Evolutionary conservation across 768 basidiomycete species (phyloP).

Genomic region (Lactifluus subvellereus): DNA sequence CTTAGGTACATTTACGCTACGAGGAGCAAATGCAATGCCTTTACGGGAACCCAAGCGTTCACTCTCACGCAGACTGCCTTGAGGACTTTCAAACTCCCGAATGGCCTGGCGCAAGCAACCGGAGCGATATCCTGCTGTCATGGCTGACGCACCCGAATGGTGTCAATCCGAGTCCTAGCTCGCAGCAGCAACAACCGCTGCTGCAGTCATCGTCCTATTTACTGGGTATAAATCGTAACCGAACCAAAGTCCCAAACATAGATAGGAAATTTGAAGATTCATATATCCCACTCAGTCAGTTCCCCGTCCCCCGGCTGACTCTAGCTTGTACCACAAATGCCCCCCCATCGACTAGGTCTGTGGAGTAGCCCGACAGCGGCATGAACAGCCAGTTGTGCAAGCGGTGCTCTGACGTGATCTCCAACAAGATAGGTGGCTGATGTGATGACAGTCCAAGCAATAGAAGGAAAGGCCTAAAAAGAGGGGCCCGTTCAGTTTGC

Average conservation of each 20-base stretch:
- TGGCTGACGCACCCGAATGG: too few species aligned
- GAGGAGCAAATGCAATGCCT: not conserved
- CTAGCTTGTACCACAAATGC: too few species aligned
- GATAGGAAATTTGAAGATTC: too few species aligned
- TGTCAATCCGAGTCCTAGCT: not conserved
- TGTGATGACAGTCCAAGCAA: conserved; percentile 57
- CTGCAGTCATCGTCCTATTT: not conserved
- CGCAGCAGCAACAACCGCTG: not conserved
- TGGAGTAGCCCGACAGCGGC: conserved; percentile 37
- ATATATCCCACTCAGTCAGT: too few species aligned
- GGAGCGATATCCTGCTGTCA: not conserved
- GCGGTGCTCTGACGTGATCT: conserved; percentile 41
- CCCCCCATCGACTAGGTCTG: not conserved
- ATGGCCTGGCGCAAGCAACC: too few species aligned
- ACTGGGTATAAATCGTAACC: too few species aligned
- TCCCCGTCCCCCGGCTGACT: too few species aligned
- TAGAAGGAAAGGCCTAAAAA: conserved; percentile 48
- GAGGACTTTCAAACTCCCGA: not conserved
- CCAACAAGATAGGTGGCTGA: conserved; percentile 65
- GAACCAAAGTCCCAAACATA: too few species aligned
- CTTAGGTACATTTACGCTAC: not conserved
- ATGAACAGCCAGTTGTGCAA: conserved; percentile 68
- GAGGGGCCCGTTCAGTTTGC: not conserved
- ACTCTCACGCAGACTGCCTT: not conserved
- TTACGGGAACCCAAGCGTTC: not conserved